These are phyloP conservation scores for Amylocystis lapponica DNA, from an alignment of 768 basidiomycete species.

Conservation along the genomic window DNA sequence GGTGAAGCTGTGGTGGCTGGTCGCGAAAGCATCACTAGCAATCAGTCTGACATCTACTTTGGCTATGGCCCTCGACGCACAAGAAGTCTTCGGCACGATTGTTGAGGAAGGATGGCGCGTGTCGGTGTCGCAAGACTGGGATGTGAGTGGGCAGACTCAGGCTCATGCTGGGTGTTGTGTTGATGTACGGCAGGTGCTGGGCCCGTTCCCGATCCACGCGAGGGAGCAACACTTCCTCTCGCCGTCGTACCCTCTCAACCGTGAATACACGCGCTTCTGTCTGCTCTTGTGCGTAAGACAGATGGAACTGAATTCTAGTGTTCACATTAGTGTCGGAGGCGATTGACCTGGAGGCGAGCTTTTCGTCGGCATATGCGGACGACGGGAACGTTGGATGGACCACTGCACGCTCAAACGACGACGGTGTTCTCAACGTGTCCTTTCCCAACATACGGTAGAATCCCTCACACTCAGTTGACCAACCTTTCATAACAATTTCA, in stretches of 20 bases:
- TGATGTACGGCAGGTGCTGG: conserved; percentile 48
- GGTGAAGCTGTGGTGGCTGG: too few species aligned
- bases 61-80: too few species aligned
- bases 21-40: too few species aligned
- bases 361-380: conserved; percentile 68
- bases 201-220: conserved; percentile 80
- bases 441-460: conserved; percentile 57
- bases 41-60: too few species aligned
- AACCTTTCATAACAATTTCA: background rate
- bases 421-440: conserved; percentile 52
- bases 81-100: too few species aligned
- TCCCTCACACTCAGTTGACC: background rate
- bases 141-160: conserved; percentile 6
- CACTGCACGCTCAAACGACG: conserved; percentile 30
- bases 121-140: conserved; percentile 10
- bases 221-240: conserved; percentile 81
- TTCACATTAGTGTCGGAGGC: conserved; percentile 39
- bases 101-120: conserved; percentile 5
- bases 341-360: conserved; percentile 43
- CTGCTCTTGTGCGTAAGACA: background rate
- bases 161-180: background rate
- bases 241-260: conserved; percentile 64
- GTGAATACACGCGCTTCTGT: conserved; percentile 33
- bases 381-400: conserved; percentile 57
- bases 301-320: conserved; percentile 7